A percentile compares a stretch with the other conserved stretches of the same genome.
phyloP scores from a whole-genome alignment of 2,329 filamentous ascomycete genomes.

The Leptodontidium sp. region DNA sequence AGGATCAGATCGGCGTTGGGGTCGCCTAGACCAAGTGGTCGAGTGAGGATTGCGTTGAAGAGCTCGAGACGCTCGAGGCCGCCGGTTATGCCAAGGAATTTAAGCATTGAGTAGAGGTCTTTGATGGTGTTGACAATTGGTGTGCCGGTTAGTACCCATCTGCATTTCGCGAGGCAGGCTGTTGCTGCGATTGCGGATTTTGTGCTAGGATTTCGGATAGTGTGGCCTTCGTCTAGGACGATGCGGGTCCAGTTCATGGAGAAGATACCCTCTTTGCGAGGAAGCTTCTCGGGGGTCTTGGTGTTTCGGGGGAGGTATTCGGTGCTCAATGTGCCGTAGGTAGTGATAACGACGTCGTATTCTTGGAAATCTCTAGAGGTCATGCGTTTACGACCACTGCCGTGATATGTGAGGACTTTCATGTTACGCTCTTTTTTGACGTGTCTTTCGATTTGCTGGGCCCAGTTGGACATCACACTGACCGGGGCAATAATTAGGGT shows the following conservation, averaged over 20 bases:
- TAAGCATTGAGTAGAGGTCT: slow-evolving; percentile 81
- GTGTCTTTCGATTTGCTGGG: slow-evolving; percentile 78
- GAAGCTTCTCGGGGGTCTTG: slow-evolving; percentile 51
- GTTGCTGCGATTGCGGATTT: slow-evolving; percentile 76
- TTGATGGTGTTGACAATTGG: slow-evolving; percentile 85
- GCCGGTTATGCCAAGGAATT: slow-evolving; percentile 78
- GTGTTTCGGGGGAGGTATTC: slow-evolving; percentile 65
- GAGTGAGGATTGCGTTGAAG: slow-evolving; percentile 76
- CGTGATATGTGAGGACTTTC: slow-evolving; percentile 79
- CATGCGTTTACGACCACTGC: slow-evolving; percentile 63
- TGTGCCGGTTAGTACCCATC: slow-evolving; percentile 83
- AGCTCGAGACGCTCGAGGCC: slow-evolving; percentile 77
- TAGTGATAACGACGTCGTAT: slow-evolving; percentile 83
- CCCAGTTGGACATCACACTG: slow-evolving; percentile 92
- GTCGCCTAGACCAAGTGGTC: slow-evolving; percentile 69
- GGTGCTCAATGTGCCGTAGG: slow-evolving; percentile 77
- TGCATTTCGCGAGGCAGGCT: slow-evolving; percentile 71
- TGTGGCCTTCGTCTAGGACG: slow-evolving; percentile 85
- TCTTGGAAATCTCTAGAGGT: slow-evolving; percentile 63
- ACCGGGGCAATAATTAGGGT: slow-evolving; percentile 86
- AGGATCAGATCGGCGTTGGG: slow-evolving; percentile 68
- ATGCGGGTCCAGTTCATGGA: slow-evolving; percentile 78
- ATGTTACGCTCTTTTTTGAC: slow-evolving; percentile 69
- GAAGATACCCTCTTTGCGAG: slow-evolving; percentile 61
- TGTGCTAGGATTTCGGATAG: slow-evolving; percentile 78